These are phyloP conservation scores for Boeremia exigua DNA, from an alignment of 2,329 filamentous ascomycete genomes.

Conservation along the genomic window DNA sequence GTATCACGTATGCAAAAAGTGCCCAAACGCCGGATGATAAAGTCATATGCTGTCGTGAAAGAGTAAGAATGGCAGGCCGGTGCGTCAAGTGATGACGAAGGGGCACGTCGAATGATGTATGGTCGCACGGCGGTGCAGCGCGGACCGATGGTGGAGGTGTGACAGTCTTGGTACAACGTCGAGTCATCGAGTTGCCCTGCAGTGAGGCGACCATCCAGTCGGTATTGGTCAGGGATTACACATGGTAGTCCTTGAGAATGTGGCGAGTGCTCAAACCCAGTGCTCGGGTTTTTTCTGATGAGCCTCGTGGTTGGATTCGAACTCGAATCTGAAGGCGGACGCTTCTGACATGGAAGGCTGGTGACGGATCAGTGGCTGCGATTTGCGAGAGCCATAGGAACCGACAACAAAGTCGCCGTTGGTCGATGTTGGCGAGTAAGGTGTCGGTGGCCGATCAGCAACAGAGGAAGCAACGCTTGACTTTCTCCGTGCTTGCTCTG, in stretches of 20 bases:
- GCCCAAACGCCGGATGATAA: constrained; percentile 38
- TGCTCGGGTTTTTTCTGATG: constrained; percentile 22
- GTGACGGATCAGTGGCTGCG: constrained; percentile 36
- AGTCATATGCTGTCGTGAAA: constrained; percentile 40
- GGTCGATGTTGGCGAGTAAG: constrained; percentile 46
- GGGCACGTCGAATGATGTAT: constrained; percentile 6
- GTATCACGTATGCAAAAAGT: constrained; percentile 43
- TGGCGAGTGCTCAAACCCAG: constrained; percentile 25
- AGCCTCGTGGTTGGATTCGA: constrained; percentile 34
- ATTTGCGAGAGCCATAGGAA: constrained; percentile 37
- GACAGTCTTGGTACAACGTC: constrained; percentile 11
- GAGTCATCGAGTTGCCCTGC: constrained; percentile 9
- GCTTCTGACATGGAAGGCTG: constrained; percentile 48
- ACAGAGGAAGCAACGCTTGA: constrained; percentile 44
- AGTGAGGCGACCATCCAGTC: constrained; percentile 9
- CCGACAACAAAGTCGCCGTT: constrained; percentile 34
- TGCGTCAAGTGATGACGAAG: constrained; percentile 26
- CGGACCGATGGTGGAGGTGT: constrained; percentile 5
- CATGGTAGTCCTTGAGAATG: constrained; percentile 10
- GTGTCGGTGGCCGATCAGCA: constrained; percentile 48
- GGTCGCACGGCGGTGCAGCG: constrained; percentile 12
- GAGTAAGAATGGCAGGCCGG: constrained; percentile 28
- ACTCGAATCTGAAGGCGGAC: constrained; percentile 46
- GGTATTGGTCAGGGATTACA: constrained; percentile 4
- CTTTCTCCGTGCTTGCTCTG: constrained; percentile 43